Evolutionary conservation across 1,284 basidiomycete species (phyloP).

Genomic region (Fistulinella cinereoalba): DNA sequence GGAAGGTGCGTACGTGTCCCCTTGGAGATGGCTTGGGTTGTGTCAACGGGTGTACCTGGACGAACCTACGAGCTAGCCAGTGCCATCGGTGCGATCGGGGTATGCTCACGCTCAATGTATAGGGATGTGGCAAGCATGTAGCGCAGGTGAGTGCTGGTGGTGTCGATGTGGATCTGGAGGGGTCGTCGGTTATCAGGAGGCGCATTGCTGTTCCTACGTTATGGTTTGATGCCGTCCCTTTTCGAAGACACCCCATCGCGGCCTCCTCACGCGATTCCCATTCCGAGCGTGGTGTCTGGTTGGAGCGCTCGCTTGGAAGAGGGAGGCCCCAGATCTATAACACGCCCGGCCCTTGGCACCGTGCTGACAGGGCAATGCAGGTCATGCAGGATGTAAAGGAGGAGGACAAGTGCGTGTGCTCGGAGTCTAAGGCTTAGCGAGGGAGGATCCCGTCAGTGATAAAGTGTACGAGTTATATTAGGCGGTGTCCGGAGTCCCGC

Average conservation of each 20-base stretch:
- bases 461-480: slow-evolving; percentile 15
- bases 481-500: slow-evolving; percentile 30
- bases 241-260: slow-evolving; percentile 36
- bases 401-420: slow-evolving; percentile 66
- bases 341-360: slow-evolving; percentile 23
- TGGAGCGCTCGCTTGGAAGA: slow-evolving; percentile 27
- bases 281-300: slow-evolving; percentile 11
- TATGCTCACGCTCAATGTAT: slow-evolving; percentile 5
- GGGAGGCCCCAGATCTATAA: slow-evolving; percentile 25
- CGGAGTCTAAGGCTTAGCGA: slow-evolving; percentile 22
- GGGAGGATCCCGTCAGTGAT: slow-evolving; percentile 11
- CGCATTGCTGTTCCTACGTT: slow-evolving; percentile 23
- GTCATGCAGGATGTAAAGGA: slow-evolving; percentile 50
- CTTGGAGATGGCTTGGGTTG: slow-evolving; percentile 10
- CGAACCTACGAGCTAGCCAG: too few species aligned
- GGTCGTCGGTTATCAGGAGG: slow-evolving; percentile 5
- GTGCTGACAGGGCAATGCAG: slow-evolving; percentile 47
- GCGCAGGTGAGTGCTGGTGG: slow-evolving; percentile 50
- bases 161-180: slow-evolving; percentile 17
- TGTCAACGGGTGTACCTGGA: not conserved
- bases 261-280: slow-evolving; percentile 22
- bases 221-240: slow-evolving; percentile 36
- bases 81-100: too few species aligned
- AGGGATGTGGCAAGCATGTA: slow-evolving; percentile 71
- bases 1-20: slow-evolving; percentile 52